Conservation (phyloP, 2,329 filamentous ascomycete genomes). For the Fonsecaea erecta region DNA sequence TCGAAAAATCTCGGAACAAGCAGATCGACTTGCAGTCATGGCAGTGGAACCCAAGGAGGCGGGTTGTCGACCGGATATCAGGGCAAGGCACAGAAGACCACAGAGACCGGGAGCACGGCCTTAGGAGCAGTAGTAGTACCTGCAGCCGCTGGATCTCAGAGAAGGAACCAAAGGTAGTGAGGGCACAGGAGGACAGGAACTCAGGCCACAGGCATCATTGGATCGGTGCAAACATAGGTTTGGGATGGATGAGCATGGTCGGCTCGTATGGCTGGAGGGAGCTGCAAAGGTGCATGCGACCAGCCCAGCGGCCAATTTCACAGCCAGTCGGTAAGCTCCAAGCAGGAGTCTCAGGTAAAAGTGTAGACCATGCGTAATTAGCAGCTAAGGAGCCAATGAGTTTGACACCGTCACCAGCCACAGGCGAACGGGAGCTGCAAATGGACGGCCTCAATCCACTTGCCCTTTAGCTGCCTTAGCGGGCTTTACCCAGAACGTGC, state of each 20-base stretch:
- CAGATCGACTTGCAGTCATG: neutral
- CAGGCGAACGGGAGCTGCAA: constrained; percentile 17
- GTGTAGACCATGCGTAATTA: constrained; percentile 11
- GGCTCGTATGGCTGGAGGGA: constrained; percentile 30
- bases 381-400: constrained; percentile 16
- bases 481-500: neutral
- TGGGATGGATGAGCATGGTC: constrained; percentile 23
- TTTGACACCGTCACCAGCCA: constrained; percentile 22
- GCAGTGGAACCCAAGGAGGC: constrained; percentile 4
- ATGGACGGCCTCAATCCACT: constrained; percentile 11
- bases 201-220: constrained; percentile 22
- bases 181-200: constrained; percentile 15
- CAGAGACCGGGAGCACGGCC: neutral
- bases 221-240: constrained; percentile 25
- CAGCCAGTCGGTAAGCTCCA: constrained; percentile 27
- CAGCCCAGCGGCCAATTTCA: constrained; percentile 32
- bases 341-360: constrained; percentile 17
- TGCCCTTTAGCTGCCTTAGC: neutral
- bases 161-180: constrained; percentile 19
- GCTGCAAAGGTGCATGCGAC: constrained; percentile 29
- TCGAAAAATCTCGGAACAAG: constrained; percentile 12
- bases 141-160: constrained; percentile 30
- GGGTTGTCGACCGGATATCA: constrained; percentile 11
- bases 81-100: neutral
- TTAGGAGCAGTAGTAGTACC: neutral